Base-by-base conservation (phyloP, 768 basidiomycete species). In the Podaxis sp. region DNA sequence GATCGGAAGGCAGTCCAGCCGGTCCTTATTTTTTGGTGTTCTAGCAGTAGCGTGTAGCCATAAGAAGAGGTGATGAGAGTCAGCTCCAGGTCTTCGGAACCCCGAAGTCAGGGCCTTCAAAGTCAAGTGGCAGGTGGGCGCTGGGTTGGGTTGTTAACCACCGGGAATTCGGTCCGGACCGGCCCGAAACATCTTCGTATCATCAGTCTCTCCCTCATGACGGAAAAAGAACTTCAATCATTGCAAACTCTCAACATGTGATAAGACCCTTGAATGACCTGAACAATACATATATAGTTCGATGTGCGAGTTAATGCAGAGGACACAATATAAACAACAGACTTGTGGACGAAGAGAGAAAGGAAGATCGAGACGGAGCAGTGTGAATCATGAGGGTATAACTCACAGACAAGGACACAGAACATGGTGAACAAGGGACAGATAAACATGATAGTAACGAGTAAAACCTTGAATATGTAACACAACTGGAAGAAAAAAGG, bases 371-470 rank as follows among this genome's bases (percentile, higher is more conserved):
- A 17, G 8, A 36, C 51, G 30, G 20, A 55, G 37, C 54, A 55
- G 33, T 56, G 33, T 56, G 37, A 56, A 56, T 22, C 54, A 40
- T 56, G 54, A 56, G 54, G 54, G 54, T 56, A 56, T 56, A 56
- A 56, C 24, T 56, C 54, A 56, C 36, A 56, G 26, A 56, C 44
- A 46, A 20, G 20, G 44, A 17, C 20, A 17, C 17, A 46, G 44
- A 46, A 46, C 44, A 13, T 57, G 62, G 24, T 55, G 37, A 55
- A 38, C 53, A 55, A 56, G 30, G 48, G 26, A 60, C 59, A 56
- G 40, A 65, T 48, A 24, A 53, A 60, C 54, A 62, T 64, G 65
- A 65, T 59, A 58, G 44, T 44, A 22, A 40, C 17, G 57, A 52
- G n/a, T 26, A 55, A 55, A 37, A 55, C n/a, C 28, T 12, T 52